phyloP scores from a whole-genome alignment of 345 rosid genomes.

The Cochlearia excelsa region DNA sequence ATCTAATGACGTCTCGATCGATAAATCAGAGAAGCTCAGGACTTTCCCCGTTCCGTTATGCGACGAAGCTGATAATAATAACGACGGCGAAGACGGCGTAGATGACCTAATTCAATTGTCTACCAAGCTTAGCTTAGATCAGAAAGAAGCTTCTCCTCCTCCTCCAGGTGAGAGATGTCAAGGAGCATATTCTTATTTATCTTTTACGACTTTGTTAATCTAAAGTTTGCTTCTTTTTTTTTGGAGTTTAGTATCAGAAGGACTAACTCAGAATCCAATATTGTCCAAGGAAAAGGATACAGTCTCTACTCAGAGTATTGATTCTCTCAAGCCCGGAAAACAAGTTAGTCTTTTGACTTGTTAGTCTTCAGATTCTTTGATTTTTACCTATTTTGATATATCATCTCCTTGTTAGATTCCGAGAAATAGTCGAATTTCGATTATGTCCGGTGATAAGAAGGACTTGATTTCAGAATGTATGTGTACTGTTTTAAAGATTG shows the following conservation, averaged over 20 bases:
- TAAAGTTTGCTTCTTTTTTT: conserved; percentile 18
- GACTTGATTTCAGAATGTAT: neutral
- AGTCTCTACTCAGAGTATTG: conserved; percentile 43
- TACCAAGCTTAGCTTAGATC: conserved; percentile 29
- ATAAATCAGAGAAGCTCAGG: conserved; percentile 49
- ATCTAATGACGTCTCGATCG: conserved; percentile 29
- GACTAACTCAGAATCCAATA: conserved; percentile 34
- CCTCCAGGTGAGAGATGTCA: conserved; percentile 21
- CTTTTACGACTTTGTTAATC: neutral
- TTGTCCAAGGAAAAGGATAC: conserved; percentile 47
- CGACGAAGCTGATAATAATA: conserved; percentile 48
- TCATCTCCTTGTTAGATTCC: neutral
- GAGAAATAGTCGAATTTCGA: neutral
- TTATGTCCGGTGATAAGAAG: conserved; percentile 2
- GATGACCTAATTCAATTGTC: conserved; percentile 37
- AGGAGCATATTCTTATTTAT: neutral
- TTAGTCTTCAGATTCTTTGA: neutral
- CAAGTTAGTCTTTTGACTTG: conserved; percentile 43
- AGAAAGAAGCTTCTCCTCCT: conserved; percentile 28
- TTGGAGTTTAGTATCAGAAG: conserved; percentile 33
- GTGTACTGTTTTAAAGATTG: neutral
- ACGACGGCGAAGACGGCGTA: conserved; percentile 39
- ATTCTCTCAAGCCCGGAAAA: conserved; percentile 52
- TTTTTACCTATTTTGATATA: neutral
- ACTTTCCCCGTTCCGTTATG: conserved; percentile 70